Evolutionary conservation across 176 grass and related monocot genomes (phyloP), one percentile per base, ranked within the genome.

Genomic region (Paspalum notatum): DNA sequence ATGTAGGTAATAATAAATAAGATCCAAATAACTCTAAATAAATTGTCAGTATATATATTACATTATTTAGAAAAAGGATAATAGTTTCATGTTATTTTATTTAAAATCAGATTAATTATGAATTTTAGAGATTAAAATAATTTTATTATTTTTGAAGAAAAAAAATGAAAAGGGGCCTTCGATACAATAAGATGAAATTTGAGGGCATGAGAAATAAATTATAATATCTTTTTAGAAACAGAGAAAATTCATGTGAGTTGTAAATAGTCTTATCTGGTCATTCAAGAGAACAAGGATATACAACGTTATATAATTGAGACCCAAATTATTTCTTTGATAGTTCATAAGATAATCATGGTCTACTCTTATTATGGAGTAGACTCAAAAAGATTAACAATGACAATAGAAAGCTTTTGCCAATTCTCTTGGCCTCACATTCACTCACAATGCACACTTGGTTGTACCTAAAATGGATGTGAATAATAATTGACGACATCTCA

Each of bases 401-500:
- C 10, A 42, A 26, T 55, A 7, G 7, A 39, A 38, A 13, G 25
- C 40, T 25, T 55, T 14, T 54, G 61, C n/a, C 16, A 32, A 61
- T 66, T 83, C 55, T 51, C 72, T 14, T 62, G 25, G 48, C 41
- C 68, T n/a, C 37, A 26, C 32, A 20, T 40, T 60, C 66, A 44
- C 44, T 75, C 59, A 26, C 52, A 17, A 18, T 61, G 16, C 67
- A 80, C 21, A 68, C 2, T 22, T 58, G 8, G 1, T 18, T 79
- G 37, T 52, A 83, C 73, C 48, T 62, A 0, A 5, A 1, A 18
- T 7, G 1, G 42, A 8, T 66, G 25, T 3, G 12, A 56, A 81
- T 16, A 64, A 12, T 71, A 55, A 37, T 20, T 24, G 40, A n/a
- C 59, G 41, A 0, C 25, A 5, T 76, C 47, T 98, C 62, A 94